Evolutionary conservation across 768 basidiomycete genomes (phyloP).

Genomic region (Jaapia argillacea): DNA sequence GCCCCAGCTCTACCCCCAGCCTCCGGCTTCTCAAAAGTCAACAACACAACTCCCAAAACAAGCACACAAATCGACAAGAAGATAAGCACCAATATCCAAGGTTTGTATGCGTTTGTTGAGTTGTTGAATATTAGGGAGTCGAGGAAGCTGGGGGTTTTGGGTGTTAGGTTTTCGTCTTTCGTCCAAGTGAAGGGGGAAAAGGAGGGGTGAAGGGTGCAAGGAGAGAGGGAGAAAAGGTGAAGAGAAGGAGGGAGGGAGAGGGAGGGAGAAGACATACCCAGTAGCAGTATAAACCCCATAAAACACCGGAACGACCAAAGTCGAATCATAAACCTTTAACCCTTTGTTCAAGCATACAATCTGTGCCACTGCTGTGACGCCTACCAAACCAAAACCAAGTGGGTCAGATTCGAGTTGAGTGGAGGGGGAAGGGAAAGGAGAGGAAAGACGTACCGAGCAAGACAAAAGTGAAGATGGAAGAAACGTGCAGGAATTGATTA

Average conservation of each 20-base stretch:
- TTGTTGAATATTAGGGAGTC: slow-evolving; percentile 75
- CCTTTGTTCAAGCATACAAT: slow-evolving; percentile 89
- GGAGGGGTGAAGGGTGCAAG: not conserved
- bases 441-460: too few species aligned
- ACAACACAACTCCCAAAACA: slow-evolving; percentile 84
- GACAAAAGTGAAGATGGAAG: slow-evolving; percentile 68
- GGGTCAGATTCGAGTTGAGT: too few species aligned
- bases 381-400: too few species aligned
- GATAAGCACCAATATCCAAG: slow-evolving; percentile 85
- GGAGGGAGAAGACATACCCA: slow-evolving; percentile 35
- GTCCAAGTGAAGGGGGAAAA: not conserved
- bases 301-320: slow-evolving; percentile 88
- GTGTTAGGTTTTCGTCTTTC: too few species aligned
- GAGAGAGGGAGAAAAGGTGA: not conserved
- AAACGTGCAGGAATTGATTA: slow-evolving; percentile 79
- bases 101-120: slow-evolving; percentile 73
- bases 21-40: slow-evolving; percentile 89
- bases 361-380: slow-evolving; percentile 74
- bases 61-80: slow-evolving; percentile 81
- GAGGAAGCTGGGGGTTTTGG: slow-evolving; percentile 34
- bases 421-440: slow-evolving; percentile 41
- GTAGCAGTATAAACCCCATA: slow-evolving; percentile 87
- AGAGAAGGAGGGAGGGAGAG: not conserved
- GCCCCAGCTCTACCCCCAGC: slow-evolving; percentile 20
- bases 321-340: slow-evolving; percentile 83